Percentiles rank a stretch among this genome's conserved stretches.
Conservation (phyloP, 208 protist species). For the Leishmania braziliensis region DNA sequence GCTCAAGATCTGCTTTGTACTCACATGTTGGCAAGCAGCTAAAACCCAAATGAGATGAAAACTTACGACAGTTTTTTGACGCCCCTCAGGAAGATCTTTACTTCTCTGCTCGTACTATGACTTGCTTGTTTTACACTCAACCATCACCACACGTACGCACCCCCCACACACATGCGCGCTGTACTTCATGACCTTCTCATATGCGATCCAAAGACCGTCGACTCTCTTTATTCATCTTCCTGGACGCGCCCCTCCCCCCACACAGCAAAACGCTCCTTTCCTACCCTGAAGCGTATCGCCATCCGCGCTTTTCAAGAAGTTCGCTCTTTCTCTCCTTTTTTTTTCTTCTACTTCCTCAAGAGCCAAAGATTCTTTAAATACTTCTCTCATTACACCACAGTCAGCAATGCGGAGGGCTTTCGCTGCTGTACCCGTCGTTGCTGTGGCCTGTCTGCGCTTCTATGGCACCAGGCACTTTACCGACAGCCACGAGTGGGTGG, state of each 20-base stretch:
- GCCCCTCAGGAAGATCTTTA: neutral
- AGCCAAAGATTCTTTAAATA: neutral
- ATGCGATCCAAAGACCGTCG: neutral
- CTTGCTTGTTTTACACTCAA: neutral
- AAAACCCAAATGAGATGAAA: neutral
- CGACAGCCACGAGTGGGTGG: conserved; percentile 92
- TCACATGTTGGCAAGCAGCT: neutral
- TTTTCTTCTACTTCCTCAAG: neutral
- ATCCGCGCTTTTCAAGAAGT: neutral
- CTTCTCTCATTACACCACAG: neutral
- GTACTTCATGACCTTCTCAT: neutral
- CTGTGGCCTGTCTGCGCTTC: conserved; percentile 42
- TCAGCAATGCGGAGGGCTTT: conserved; percentile 61
- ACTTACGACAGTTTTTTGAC: neutral
- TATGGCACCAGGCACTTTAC: conserved; percentile 86
- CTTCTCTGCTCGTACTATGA: neutral
- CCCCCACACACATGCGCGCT: neutral
- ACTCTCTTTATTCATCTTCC: neutral
- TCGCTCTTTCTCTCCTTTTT: neutral
- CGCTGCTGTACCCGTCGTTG: conserved; percentile 27
- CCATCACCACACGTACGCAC: neutral
- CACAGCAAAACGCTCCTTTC: neutral
- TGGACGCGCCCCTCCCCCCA: too few species aligned
- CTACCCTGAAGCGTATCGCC: neutral
- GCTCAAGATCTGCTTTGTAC: neutral